phyloP scores from a whole-genome alignment of 768 basidiomycete species.

The Hericium coralloides region DNA sequence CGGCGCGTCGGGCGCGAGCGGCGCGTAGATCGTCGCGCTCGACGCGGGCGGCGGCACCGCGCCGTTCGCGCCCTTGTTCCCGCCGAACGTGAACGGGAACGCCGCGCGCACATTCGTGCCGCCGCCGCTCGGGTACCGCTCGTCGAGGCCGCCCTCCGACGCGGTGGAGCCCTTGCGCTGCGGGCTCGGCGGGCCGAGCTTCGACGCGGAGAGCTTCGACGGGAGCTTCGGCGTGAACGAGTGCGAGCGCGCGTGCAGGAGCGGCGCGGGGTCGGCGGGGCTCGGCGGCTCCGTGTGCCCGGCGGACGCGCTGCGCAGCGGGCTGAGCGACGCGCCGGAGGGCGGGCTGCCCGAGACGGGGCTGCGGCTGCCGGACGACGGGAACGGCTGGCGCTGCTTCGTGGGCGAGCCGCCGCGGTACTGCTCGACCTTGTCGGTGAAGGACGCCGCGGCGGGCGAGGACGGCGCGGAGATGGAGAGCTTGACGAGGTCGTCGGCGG shows the following conservation, averaged over 20 bases:
- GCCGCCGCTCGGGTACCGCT: background rate
- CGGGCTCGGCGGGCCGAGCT: slow-evolving; percentile 33
- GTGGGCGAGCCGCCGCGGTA: slow-evolving; percentile 45
- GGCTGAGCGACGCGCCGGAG: slow-evolving; percentile 22
- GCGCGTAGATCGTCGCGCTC: slow-evolving; percentile 11
- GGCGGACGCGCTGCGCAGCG: slow-evolving; percentile 21
- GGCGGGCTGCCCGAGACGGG: slow-evolving; percentile 9
- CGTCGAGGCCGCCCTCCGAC: slow-evolving; percentile 8
- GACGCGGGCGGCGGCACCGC: slow-evolving; percentile 3
- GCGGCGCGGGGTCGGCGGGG: slow-evolving; percentile 6
- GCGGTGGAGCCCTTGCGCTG: slow-evolving; percentile 39
- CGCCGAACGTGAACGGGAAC: slow-evolving; percentile 25
- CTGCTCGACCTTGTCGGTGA: slow-evolving; percentile 56
- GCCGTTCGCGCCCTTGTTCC: slow-evolving; percentile 8
- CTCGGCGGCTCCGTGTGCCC: slow-evolving; percentile 15
- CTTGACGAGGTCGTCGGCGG: slow-evolving; percentile 69
- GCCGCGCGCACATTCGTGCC: slow-evolving; percentile 10
- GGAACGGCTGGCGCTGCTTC: slow-evolving; percentile 24
- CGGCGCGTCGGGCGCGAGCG: slow-evolving; percentile 20
- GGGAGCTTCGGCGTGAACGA: slow-evolving; percentile 66
- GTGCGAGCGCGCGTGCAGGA: slow-evolving; percentile 51
- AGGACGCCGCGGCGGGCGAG: slow-evolving; percentile 33
- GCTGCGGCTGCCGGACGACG: slow-evolving; percentile 8
- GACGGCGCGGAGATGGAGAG: slow-evolving; percentile 28
- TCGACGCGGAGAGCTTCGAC: slow-evolving; percentile 54